A percentile compares a stretch with the other conserved stretches of the same genome.
These are phyloP conservation scores for Stellera chamaejasme DNA, from an alignment of 345 rosid genomes.

Conservation along the genomic window DNA sequence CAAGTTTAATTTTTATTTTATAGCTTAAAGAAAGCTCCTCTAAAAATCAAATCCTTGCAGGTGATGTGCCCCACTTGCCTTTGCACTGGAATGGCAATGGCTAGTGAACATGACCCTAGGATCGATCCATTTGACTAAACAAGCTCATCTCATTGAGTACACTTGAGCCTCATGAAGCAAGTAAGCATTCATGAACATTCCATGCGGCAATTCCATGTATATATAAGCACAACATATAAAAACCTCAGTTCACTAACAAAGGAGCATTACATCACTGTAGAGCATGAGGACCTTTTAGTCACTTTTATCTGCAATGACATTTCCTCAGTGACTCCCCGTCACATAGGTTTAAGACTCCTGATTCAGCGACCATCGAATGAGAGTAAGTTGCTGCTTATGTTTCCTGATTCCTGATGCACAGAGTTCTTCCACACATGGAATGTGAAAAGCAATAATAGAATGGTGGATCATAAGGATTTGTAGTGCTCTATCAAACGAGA, in stretches of 20 bases:
- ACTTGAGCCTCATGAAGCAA: background rate
- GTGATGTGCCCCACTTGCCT: slow-evolving; percentile 99
- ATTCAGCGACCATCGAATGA: background rate
- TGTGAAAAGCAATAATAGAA: background rate
- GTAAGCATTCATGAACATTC: background rate
- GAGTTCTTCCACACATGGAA: too few relatives aligned
- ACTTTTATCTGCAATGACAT: background rate
- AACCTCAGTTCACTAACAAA: background rate
- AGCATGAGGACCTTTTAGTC: background rate
- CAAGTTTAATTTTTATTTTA: background rate
- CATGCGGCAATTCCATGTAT: background rate
- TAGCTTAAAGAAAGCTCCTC: background rate
- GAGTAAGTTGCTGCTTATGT: too few relatives aligned
- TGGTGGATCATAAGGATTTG: slow-evolving; percentile 49
- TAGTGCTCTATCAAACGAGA: slow-evolving; percentile 85
- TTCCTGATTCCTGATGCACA: too few relatives aligned
- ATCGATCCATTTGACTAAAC: slow-evolving; percentile 85
- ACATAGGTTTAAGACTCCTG: background rate
- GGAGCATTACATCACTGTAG: background rate
- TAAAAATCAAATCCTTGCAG: slow-evolving; percentile 22
- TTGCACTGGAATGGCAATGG: slow-evolving; percentile 99
- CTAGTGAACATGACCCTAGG: slow-evolving; percentile 90
- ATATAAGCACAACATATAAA: slow-evolving; percentile 1
- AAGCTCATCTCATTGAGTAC: background rate
- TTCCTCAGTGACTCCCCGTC: background rate